Evolutionary conservation across 148 eudicot genomes (phyloP).

Genomic region (Rhododendron griersonianum): DNA sequence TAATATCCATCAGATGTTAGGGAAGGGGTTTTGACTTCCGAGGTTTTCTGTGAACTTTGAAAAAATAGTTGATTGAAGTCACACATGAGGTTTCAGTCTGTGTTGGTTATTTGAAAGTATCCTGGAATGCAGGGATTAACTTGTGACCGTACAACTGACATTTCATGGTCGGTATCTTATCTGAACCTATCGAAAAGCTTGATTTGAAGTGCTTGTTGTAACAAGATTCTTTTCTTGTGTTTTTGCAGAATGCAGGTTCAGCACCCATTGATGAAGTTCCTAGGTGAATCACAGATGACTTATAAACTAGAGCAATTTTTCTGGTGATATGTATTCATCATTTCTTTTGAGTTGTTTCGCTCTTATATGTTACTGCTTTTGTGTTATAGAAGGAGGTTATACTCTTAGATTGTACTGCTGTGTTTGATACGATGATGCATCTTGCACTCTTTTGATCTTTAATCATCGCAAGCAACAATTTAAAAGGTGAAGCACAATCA

Average conservation of each 20-base stretch:
- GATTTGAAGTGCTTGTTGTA: not conserved
- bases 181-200: not conserved
- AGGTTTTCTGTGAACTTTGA: not conserved
- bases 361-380: not conserved
- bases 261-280: not conserved
- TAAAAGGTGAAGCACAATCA: not conserved
- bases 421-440: not conserved
- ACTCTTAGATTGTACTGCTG: not conserved
- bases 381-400: not conserved
- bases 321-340: not conserved
- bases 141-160: not conserved
- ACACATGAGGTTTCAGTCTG: not conserved
- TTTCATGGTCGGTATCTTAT: not conserved
- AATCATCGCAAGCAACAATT: not conserved
- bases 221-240: not conserved
- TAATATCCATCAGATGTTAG: not conserved
- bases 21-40: not conserved
- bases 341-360: not conserved
- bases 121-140: not conserved
- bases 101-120: not conserved
- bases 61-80: not conserved
- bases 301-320: not conserved
- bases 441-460: not conserved
- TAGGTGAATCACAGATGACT: conserved; percentile 8
- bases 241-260: conserved; percentile 15